Percentiles rank a stretch among this genome's conserved stretches.
These are phyloP conservation scores for Fusarium camptoceras DNA, from an alignment of 2,329 filamentous ascomycete genomes.

Conservation along the genomic window DNA sequence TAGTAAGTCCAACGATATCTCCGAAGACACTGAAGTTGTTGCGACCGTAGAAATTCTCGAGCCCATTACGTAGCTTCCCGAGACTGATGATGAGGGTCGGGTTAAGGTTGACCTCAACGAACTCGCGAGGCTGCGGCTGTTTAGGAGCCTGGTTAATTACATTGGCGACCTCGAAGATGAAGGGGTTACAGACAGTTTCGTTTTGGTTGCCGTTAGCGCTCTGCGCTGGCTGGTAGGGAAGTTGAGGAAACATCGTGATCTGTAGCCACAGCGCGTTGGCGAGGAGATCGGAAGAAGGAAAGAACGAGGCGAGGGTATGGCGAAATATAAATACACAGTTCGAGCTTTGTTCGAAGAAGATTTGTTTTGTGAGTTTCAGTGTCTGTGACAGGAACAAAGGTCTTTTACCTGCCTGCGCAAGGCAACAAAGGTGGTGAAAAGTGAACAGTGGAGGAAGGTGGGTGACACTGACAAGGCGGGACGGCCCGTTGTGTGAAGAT, in stretches of 20 bases:
- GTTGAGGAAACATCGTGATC: neutral
- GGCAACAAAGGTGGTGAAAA: neutral
- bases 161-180: neutral
- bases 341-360: neutral
- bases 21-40: constrained; percentile 12
- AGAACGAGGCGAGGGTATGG: neutral
- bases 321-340: neutral
- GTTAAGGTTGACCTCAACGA: neutral
- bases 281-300: neutral
- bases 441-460: neutral
- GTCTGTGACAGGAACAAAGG: neutral
- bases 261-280: neutral
- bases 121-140: neutral
- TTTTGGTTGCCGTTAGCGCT: neutral
- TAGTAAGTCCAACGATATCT: constrained; percentile 22
- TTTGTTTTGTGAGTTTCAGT: neutral
- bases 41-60: neutral
- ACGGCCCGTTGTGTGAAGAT: neutral
- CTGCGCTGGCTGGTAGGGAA: neutral
- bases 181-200: neutral
- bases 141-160: neutral
- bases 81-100: neutral
- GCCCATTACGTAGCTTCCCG: neutral
- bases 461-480: neutral
- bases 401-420: neutral